phyloP scores from a whole-genome alignment of 176 grass and related monocot species.

The Bolboschoenus planiculmis region DNA sequence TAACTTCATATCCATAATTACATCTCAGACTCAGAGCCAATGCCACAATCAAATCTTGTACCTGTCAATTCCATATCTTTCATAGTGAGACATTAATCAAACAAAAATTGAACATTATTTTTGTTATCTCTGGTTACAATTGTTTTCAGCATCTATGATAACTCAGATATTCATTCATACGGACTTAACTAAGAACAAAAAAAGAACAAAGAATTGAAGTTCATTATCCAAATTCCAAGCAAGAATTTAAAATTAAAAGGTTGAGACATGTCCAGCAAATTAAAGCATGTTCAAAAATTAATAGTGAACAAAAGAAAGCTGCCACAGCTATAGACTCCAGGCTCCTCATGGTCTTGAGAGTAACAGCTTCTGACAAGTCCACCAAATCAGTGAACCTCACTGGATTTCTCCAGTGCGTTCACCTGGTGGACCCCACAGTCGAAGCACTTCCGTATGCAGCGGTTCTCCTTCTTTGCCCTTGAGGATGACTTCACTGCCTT shows the following conservation, averaged over 20 bases:
- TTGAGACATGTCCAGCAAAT: background rate
- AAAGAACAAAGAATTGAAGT: background rate
- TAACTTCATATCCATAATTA: background rate
- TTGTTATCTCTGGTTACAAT: background rate
- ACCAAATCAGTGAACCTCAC: slow-evolving; percentile 26
- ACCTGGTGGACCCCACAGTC: slow-evolving; percentile 30
- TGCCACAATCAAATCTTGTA: too few species aligned
- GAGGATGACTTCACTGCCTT: too few species aligned
- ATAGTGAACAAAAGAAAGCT: background rate
- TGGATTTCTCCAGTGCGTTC: slow-evolving; percentile 35
- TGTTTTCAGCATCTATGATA: background rate
- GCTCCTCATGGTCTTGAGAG: slow-evolving; percentile 50
- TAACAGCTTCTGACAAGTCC: slow-evolving; percentile 56
- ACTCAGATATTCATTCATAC: background rate
- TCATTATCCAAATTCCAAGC: background rate
- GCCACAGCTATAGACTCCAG: slow-evolving; percentile 19
- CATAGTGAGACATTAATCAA: background rate
- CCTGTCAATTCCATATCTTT: background rate
- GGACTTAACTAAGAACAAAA: background rate
- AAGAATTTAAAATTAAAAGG: background rate
- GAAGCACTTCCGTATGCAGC: slow-evolving; percentile 16
- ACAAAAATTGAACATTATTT: background rate
- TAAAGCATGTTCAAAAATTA: background rate
- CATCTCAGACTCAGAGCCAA: background rate
- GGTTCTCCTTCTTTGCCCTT: slow-evolving; percentile 36